phyloP scores from a whole-genome alignment of 2,329 filamentous ascomycete genomes.

The Xylariomycetidae sp. region DNA sequence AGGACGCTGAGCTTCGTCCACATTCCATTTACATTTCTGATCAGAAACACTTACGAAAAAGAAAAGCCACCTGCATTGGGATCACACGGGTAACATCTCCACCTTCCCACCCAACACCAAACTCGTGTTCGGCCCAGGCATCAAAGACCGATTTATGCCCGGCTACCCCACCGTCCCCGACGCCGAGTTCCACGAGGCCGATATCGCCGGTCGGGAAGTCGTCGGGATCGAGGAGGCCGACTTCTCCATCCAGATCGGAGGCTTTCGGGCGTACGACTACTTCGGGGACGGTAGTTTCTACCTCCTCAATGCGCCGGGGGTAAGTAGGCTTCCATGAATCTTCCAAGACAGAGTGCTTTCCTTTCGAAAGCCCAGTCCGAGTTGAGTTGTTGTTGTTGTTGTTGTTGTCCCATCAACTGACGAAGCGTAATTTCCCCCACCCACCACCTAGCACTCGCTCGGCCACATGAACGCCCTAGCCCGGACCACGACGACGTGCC shows the following conservation, averaged over 20 bases:
- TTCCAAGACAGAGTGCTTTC: background rate
- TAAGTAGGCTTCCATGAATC: background rate
- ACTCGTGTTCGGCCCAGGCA: constrained; percentile 3
- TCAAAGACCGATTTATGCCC: constrained; percentile 2
- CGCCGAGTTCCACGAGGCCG: constrained; percentile 1
- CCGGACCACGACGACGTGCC: constrained; percentile 1
- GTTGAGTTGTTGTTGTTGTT: too few species aligned
- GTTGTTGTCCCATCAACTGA: background rate
- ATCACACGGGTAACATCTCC: constrained; percentile 3
- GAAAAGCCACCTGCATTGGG: constrained; percentile 2
- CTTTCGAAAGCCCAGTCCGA: too few species aligned
- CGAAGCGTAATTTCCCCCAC: background rate
- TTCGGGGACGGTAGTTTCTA: constrained; percentile 6
- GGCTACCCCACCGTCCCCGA: constrained; percentile 1
- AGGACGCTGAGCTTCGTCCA: too few species aligned
- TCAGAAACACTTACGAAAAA: background rate
- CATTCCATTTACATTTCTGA: background rate
- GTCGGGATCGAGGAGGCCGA: constrained; percentile 1
- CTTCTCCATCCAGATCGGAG: background rate
- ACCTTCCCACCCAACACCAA: constrained; percentile 5
- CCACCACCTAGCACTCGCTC: constrained; percentile 1
- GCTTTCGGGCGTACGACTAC: constrained; percentile 2
- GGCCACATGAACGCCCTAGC: constrained; percentile 4
- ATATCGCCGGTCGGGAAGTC: constrained; percentile 1
- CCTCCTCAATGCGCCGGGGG: constrained; percentile 2